phyloP scores from a whole-genome alignment of 257 asterid genomes.

The Echium plantagineum region DNA sequence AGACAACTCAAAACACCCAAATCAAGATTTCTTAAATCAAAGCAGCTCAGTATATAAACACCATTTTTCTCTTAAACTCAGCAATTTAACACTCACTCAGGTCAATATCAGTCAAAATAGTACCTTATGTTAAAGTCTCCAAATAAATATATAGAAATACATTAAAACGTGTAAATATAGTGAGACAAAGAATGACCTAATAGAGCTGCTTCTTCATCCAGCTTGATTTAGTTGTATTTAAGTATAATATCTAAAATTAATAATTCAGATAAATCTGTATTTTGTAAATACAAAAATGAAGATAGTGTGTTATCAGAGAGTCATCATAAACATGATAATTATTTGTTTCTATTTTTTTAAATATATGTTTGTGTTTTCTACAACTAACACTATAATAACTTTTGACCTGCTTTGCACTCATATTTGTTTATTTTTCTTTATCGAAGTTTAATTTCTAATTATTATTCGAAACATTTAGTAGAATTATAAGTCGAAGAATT shows the following conservation, averaged over 20 bases:
- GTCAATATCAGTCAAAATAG: slow-evolving; percentile 1
- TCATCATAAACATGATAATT: no score
- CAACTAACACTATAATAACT: no score
- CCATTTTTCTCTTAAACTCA: not conserved
- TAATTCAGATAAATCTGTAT: not conserved
- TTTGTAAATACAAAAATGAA: no score
- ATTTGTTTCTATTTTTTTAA: no score
- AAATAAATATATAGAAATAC: not conserved
- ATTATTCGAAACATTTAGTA: no score
- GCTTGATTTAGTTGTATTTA: not conserved
- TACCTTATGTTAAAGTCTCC: not conserved
- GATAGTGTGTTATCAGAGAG: no score
- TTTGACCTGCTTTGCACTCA: no score
- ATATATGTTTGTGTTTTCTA: no score
- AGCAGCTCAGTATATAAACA: not conserved
- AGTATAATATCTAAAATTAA: no score
- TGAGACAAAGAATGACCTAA: not conserved
- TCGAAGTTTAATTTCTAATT: no score
- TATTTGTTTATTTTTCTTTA: no score
- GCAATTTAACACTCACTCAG: not conserved
- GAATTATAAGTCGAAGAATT: no score
- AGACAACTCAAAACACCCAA: slow-evolving; percentile 13
- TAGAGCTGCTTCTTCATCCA: not conserved
- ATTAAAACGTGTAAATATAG: not conserved
- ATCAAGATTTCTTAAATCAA: not conserved